These are phyloP conservation scores for Tylopilus plumbeoviolaceoides DNA, from an alignment of 768 basidiomycete species.

Conservation along the genomic window DNA sequence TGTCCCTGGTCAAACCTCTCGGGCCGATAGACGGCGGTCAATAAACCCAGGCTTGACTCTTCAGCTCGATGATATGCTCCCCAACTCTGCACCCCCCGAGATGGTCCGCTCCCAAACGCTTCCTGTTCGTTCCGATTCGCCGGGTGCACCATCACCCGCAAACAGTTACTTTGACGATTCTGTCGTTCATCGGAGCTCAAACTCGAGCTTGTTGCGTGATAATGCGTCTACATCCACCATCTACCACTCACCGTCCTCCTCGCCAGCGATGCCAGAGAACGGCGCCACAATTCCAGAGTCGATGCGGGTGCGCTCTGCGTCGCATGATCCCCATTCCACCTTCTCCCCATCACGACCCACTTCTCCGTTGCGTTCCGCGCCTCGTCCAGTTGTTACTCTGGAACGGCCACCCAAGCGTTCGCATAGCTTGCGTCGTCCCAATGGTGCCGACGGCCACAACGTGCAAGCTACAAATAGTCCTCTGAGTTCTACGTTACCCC, in stretches of 20 bases:
- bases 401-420: slow-evolving; percentile 34
- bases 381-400: slow-evolving; percentile 31
- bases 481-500: slow-evolving; percentile 3
- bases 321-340: slow-evolving; percentile 24
- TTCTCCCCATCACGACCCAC: slow-evolving; percentile 5
- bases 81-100: slow-evolving; percentile 20
- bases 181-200: slow-evolving; percentile 18
- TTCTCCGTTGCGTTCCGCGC: slow-evolving; percentile 16
- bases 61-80: slow-evolving; percentile 15
- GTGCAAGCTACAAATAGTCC: slow-evolving; percentile 8
- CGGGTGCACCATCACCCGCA: slow-evolving; percentile 19
- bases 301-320: slow-evolving; percentile 36
- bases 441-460: slow-evolving; percentile 1
- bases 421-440: slow-evolving; percentile 25
- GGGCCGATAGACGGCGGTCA: slow-evolving; percentile 47
- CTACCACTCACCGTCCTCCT: slow-evolving; percentile 38
- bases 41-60: slow-evolving; percentile 51
- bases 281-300: slow-evolving; percentile 38
- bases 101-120: slow-evolving; percentile 31
- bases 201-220: slow-evolving; percentile 25
- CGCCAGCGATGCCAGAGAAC: slow-evolving; percentile 31
- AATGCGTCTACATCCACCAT: slow-evolving; percentile 25
- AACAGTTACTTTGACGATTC: slow-evolving; percentile 13
- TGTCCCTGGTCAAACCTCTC: slow-evolving; percentile 30
- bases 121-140: slow-evolving; percentile 24